These are phyloP conservation scores for Teunomyces atbi DNA, from an alignment of 805 yeast genomes.

Conservation along the genomic window DNA sequence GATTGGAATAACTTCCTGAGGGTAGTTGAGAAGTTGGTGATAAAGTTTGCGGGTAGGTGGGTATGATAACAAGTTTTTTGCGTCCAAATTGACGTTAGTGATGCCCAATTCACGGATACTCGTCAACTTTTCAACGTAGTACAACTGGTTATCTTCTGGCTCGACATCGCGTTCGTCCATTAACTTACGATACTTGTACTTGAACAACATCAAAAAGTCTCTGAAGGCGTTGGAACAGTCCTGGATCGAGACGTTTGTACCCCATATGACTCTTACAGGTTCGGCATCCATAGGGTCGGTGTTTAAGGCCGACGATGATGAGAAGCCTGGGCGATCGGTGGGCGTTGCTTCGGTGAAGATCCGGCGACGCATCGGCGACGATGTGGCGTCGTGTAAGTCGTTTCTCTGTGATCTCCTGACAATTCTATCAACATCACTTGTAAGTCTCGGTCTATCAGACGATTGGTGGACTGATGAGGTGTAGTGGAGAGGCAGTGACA, in stretches of 20 bases:
- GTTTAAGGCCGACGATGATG: conserved; percentile 28
- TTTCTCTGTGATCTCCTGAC: conserved; percentile 64
- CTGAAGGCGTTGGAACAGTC: conserved; percentile 81
- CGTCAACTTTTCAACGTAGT: conserved; percentile 70
- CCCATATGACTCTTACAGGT: conserved; percentile 94
- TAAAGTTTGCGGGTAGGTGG: conserved; percentile 76
- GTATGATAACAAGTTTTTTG: conserved; percentile 72
- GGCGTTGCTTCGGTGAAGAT: conserved; percentile 46
- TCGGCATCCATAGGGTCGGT: conserved; percentile 47
- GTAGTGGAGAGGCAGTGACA: conserved; percentile 52
- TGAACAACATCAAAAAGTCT: conserved; percentile 80
- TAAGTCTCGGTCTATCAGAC: conserved; percentile 34
- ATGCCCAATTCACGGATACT: conserved; percentile 76
- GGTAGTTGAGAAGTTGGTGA: conserved; percentile 84
- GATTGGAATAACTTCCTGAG: conserved; percentile 94
- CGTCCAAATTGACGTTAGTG: conserved; percentile 81
- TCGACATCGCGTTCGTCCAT: conserved; percentile 39
- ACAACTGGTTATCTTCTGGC: conserved; percentile 65
- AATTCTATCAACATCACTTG: conserved; percentile 43
- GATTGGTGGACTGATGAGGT: conserved; percentile 42
- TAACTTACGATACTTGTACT: conserved; percentile 65
- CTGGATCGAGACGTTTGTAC: conserved; percentile 91
- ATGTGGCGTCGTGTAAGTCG: conserved; percentile 69
- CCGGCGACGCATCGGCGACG: conserved; percentile 68
- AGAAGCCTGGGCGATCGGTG: not conserved